Evolutionary conservation across 148 eudicot species (phyloP), one percentile per base, ranked within the genome.

Genomic region (Silene conica): DNA sequence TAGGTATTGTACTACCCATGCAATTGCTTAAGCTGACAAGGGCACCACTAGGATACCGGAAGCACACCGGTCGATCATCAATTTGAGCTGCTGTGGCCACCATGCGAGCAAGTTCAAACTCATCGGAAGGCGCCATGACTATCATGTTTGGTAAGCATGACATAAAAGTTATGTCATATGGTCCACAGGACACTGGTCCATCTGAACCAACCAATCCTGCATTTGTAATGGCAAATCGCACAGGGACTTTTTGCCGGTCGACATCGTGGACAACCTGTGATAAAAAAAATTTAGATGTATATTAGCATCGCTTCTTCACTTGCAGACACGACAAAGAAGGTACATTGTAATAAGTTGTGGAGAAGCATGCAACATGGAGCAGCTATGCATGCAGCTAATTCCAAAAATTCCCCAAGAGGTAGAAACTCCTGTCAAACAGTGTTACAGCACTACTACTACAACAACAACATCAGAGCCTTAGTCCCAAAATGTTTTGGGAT

Each of bases 91-190:
- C 90, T 58, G 94, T 86, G 15, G 85, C 86, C 34, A 93, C 92
- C 98, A 93, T 93, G 73, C 87, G 82, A 80, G 85, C 82, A 75
- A 93, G 96, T 74, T 93, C 98, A 79, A 81, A 81, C 79, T 93
- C 98, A 82, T 93, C 94, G 15, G 98, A 86, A 12, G 98, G 98
- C 58, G 97, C 96, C 98, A 93, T 93, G 77, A 93, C 94, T 71
- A 93, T 81, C 96, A 93, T 91, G 81, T 93, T 93, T 20, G 98
- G 98, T 78, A 93, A 84, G 87, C 98, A 90, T 60, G 98, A 89
- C 96, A 93, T 90, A 68, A 87, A 89, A 12, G 98, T 84, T 73
- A 89, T 85, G 79, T 93, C 96, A 80, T 90, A 93, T 31, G 97
- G 80, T 34, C 98, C 98, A 78, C 87, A 83, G 46, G 84, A 83